Percentiles rank a stretch among this genome's conserved stretches.
These are phyloP conservation scores for Spathaspora jeffriesii DNA, from an alignment of 1,139 yeast species.

Conservation along the genomic window DNA sequence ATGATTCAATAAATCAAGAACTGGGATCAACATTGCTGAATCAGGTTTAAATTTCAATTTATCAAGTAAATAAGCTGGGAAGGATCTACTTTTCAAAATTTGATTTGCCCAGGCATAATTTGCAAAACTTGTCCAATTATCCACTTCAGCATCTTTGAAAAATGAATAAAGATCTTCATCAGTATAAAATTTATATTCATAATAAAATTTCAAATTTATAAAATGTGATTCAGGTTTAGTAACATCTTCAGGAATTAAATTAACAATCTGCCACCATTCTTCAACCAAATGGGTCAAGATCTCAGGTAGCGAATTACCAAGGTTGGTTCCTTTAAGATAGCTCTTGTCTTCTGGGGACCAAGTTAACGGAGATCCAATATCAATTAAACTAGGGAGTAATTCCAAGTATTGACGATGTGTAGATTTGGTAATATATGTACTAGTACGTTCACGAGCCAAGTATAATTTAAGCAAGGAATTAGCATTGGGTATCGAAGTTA, in stretches of 20 bases:
- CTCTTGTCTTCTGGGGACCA: conserved; percentile 57
- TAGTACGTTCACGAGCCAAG: conserved; percentile 37
- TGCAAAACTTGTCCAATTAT: conserved; percentile 63
- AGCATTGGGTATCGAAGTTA: conserved; percentile 29
- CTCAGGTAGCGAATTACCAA: conserved; percentile 43
- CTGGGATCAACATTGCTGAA: conserved; percentile 73
- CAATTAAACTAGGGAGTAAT: conserved; percentile 53
- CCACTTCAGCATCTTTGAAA: conserved; percentile 18
- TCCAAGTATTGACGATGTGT: conserved; percentile 52
- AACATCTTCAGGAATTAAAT: conserved; percentile 31
- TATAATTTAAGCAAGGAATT: conserved; percentile 50
- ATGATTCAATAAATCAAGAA: conserved; percentile 80
- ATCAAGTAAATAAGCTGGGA: conserved; percentile 59
- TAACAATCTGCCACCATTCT: conserved; percentile 53
- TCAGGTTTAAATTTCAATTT: conserved; percentile 30
- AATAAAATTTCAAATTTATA: conserved; percentile 46
- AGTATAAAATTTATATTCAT: conserved; percentile 46
- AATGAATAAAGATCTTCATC: conserved; percentile 36
- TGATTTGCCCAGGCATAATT: conserved; percentile 75
- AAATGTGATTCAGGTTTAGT: conserved; percentile 37
- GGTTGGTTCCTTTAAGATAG: conserved; percentile 58
- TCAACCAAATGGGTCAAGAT: conserved; percentile 36
- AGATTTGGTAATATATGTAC: conserved; percentile 15
- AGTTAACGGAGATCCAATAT: conserved; percentile 60
- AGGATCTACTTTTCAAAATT: conserved; percentile 75